Evolutionary conservation across 768 basidiomycete species (phyloP).

Genomic region (Tylopilus plumbeoviolaceoides): DNA sequence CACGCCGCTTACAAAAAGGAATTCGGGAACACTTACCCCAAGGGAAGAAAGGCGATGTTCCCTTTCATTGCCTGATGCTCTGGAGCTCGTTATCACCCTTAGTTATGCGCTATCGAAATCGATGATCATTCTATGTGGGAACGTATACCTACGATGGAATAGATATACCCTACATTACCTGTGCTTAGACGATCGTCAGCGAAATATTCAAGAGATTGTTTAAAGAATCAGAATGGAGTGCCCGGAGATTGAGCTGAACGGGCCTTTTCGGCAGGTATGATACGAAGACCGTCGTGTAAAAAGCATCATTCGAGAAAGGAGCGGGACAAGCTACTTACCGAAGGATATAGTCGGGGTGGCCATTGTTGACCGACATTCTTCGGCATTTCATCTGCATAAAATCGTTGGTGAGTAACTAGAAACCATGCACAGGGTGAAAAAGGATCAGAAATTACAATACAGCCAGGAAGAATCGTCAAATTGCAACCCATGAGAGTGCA

Average conservation of each 20-base stretch:
- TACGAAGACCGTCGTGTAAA: conserved; percentile 66
- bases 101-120: neutral
- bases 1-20: conserved; percentile 88
- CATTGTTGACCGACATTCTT: neutral
- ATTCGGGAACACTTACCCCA: conserved; percentile 83
- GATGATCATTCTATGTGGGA: neutral
- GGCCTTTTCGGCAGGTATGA: conserved; percentile 73
- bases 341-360: neutral
- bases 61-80: conserved; percentile 46
- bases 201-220: neutral
- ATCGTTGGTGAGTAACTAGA: conserved; percentile 1
- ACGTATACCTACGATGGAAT: neutral
- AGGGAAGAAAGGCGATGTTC: conserved; percentile 69
- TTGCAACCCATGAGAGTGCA: conserved; percentile 1
- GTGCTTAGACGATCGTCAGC: neutral
- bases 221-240: conserved; percentile 60
- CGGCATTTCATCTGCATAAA: neutral
- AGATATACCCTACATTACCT: neutral
- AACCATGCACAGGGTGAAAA: neutral
- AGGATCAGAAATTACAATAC: conserved; percentile 13
- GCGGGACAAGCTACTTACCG: neutral
- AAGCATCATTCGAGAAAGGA: neutral
- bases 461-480: conserved; percentile 14
- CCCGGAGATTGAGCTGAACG: conserved; percentile 78
- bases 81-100: neutral